Evolutionary conservation across 1,284 basidiomycete genomes (phyloP).

Genomic region (Cryptococcus hybrid): DNA sequence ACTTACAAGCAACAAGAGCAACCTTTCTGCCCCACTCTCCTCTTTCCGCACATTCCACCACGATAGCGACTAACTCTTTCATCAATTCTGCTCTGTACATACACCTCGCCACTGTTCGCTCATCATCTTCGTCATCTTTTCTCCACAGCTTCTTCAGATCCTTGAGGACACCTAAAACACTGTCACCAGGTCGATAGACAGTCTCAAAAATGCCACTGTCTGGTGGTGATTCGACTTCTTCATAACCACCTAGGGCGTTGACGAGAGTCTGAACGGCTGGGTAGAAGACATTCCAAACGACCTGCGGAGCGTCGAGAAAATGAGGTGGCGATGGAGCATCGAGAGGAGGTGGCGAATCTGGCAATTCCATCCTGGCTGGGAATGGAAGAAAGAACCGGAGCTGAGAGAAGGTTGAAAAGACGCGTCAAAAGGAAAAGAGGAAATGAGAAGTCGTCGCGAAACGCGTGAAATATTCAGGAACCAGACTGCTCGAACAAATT

Average conservation of each 20-base stretch:
- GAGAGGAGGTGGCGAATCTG: too few relatives aligned
- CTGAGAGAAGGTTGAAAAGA: too few relatives aligned
- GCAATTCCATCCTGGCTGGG: too few relatives aligned
- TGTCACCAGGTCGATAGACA: conserved; percentile 77
- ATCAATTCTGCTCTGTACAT: conserved; percentile 80
- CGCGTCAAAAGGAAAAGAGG: too few relatives aligned
- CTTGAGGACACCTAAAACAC: conserved; percentile 77
- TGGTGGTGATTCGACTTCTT: conserved; percentile 55
- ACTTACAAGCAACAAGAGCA: conserved; percentile 69
- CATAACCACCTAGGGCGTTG: conserved; percentile 49
- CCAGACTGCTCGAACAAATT: too few relatives aligned
- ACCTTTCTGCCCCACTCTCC: conserved; percentile 63
- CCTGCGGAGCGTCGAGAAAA: too few relatives aligned
- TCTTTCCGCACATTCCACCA: conserved; percentile 69
- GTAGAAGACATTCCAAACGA: conserved; percentile 27
- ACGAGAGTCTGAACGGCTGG: conserved; percentile 46
- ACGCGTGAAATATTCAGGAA: too few relatives aligned
- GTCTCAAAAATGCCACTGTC: conserved; percentile 49
- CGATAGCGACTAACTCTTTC: conserved; percentile 81
- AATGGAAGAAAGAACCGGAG: too few relatives aligned
- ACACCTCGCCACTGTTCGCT: conserved; percentile 86
- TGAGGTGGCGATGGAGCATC: too few relatives aligned
- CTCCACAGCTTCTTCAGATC: conserved; percentile 94
- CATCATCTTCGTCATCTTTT: conserved; percentile 91
- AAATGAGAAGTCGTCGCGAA: too few relatives aligned